phyloP scores from a whole-genome alignment of 2,329 filamentous ascomycete species.

The Atkinsonella texensis region DNA sequence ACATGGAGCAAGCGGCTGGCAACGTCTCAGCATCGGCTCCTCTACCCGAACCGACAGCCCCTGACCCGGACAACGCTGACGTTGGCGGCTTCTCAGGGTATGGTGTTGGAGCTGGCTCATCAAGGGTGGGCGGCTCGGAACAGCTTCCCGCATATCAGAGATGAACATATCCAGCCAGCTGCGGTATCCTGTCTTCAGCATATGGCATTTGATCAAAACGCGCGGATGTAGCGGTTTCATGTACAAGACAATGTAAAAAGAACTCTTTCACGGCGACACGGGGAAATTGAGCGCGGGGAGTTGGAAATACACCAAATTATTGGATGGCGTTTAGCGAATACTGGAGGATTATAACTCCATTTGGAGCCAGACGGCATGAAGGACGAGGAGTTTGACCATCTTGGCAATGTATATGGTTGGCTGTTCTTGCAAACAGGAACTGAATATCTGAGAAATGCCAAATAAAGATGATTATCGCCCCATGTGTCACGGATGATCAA shows the following conservation, averaged over 20 bases:
- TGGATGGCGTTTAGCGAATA: slow-evolving; percentile 1
- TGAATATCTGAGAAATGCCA: too few species aligned
- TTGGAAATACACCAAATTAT: background rate
- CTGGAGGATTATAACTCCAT: background rate
- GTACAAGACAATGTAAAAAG: slow-evolving; percentile 1
- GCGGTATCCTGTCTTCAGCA: background rate
- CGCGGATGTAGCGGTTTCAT: background rate
- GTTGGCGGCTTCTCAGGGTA: slow-evolving; percentile 30
- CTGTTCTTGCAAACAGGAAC: too few species aligned
- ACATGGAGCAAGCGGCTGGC: slow-evolving; percentile 28
- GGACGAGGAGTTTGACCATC: background rate
- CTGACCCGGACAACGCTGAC: slow-evolving; percentile 42
- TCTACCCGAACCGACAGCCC: slow-evolving; percentile 38
- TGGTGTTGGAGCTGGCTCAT: slow-evolving; percentile 15
- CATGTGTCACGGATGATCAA: too few species aligned
- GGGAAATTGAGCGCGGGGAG: background rate
- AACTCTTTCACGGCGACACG: background rate
- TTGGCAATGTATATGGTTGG: too few species aligned
- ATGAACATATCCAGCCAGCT: slow-evolving; percentile 12
- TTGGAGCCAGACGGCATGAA: background rate
- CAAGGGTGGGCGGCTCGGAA: slow-evolving; percentile 13
- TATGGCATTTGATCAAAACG: background rate
- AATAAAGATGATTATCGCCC: too few species aligned
- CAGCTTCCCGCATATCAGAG: slow-evolving; percentile 29
- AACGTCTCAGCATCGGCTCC: slow-evolving; percentile 18